Conservation (phyloP, 83 land plant species). For the Picea engelmannii region DNA sequence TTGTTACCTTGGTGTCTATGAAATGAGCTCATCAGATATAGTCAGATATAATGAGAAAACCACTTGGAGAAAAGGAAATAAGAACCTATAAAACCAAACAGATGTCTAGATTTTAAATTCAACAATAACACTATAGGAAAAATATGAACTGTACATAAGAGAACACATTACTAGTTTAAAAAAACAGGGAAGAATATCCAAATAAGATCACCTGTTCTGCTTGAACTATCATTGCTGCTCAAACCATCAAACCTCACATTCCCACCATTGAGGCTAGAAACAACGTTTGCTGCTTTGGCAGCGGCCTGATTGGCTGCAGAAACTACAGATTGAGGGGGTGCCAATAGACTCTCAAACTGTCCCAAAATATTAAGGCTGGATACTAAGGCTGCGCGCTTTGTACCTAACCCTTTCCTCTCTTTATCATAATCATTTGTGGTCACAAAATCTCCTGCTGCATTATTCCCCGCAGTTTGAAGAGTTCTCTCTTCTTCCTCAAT, state of each 20-base stretch:
- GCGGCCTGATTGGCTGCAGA: slow-evolving; percentile 72
- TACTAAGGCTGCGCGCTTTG: slow-evolving; percentile 51
- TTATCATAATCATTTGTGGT: slow-evolving; percentile 25
- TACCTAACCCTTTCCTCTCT: slow-evolving; percentile 27
- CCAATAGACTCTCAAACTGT: slow-evolving; percentile 68
- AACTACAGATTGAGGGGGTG: slow-evolving; percentile 57
- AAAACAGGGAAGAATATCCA: background rate
- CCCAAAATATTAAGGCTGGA: slow-evolving; percentile 74
- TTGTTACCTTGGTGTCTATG: background rate
- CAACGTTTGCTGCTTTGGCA: slow-evolving; percentile 52
- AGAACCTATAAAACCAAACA: background rate
- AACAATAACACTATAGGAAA: background rate
- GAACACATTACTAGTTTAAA: background rate
- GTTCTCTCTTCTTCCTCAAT: slow-evolving; percentile 76
- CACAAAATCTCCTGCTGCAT: background rate
- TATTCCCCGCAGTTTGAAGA: slow-evolving; percentile 15
- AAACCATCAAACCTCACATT: slow-evolving; percentile 18
- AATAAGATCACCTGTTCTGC: slow-evolving; percentile 42
- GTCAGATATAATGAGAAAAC: background rate
- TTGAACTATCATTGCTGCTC: slow-evolving; percentile 21
- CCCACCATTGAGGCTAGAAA: slow-evolving; percentile 27
- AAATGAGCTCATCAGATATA: background rate
- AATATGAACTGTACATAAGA: background rate
- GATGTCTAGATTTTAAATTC: background rate
- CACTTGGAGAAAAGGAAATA: background rate